Evolutionary conservation across 257 asterid genomes (phyloP), one percentile per base, ranked within the genome.

Genomic region (Jaltomata sinuosa): DNA sequence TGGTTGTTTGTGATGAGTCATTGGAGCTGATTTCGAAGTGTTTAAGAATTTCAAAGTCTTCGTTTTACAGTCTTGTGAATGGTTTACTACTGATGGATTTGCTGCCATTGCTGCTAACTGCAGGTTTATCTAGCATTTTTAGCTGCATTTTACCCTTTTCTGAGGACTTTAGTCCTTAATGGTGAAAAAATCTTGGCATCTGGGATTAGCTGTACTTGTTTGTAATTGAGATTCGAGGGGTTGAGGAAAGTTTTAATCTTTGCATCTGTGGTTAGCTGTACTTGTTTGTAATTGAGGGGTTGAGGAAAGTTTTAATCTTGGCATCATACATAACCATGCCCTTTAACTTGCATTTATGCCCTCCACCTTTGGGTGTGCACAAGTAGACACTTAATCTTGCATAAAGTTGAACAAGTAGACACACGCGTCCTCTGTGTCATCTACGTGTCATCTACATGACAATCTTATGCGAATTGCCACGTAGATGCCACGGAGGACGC

Each of bases 1-100:
- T 94, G 98, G 98, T 94, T 84, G 94, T 94, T 91, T n/a, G 88
- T 34, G 97, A 95, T 62, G 97, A 91, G 83, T 57, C 86, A 49
- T 85, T 93, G 91, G 92, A 93, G 87, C 78, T 93, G 87, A 89
- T 93, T 80, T 88, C 93, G 0, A 93, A 83, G 85, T 90, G 65
- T 93, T 90, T 77, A 93, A 88, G 90, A 88, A 89, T 61, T 93
- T 91, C 84, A 91, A 88, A 52, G 94, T 89, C 36, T 68, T 93
- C 85, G 91, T 93, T 42, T 92, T 93, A 49, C 74, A 89, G 10
- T 86, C 91, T 0, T 93, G 97, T 84, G 94, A 93, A 74, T 94
- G 94, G 21, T 93, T 93, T n/a, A 86, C 92, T 9, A 89, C 94
- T 6, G 95, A 91, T 45, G 97, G 95, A 5, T 94, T 93, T 72